phyloP scores from a whole-genome alignment of 306 rosid genomes.

The Vigna mungo region DNA sequence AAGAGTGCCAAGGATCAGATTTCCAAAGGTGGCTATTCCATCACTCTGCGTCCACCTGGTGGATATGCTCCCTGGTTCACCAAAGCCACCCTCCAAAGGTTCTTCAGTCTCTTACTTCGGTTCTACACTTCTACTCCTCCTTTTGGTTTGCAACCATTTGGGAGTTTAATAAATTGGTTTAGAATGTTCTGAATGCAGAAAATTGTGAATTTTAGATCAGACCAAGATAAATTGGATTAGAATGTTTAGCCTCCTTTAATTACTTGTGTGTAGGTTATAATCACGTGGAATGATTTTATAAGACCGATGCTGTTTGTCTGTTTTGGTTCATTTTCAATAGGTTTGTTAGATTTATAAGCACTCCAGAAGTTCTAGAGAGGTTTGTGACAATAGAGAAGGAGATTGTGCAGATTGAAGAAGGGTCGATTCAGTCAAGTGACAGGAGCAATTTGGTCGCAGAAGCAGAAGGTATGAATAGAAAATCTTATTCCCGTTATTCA shows the following conservation, averaged over 20 bases:
- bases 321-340: constrained; percentile 56
- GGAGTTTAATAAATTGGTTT: constrained; percentile 26
- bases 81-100: constrained; percentile 94
- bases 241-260: constrained; percentile 8
- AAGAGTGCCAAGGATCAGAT: constrained; percentile 93
- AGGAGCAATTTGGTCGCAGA: constrained; percentile 51
- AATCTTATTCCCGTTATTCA: constrained; percentile 22
- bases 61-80: constrained; percentile 85
- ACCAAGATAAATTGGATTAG: neutral
- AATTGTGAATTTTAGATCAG: constrained; percentile 35
- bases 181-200: constrained; percentile 32
- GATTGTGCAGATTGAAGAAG: constrained; percentile 90
- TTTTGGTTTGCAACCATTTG: neutral
- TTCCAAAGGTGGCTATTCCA: constrained; percentile 97
- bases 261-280: neutral
- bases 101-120: neutral
- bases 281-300: neutral
- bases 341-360: constrained; percentile 89
- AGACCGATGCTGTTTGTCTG: constrained; percentile 20
- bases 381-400: constrained; percentile 91
- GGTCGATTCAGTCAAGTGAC: constrained; percentile 75
- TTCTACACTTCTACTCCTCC: neutral
- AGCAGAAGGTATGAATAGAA: constrained; percentile 66
- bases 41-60: constrained; percentile 71
- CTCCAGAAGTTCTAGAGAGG: constrained; percentile 97